Conservation (phyloP, 2,329 filamentous ascomycete species). For the Davidsoniella australis region DNA sequence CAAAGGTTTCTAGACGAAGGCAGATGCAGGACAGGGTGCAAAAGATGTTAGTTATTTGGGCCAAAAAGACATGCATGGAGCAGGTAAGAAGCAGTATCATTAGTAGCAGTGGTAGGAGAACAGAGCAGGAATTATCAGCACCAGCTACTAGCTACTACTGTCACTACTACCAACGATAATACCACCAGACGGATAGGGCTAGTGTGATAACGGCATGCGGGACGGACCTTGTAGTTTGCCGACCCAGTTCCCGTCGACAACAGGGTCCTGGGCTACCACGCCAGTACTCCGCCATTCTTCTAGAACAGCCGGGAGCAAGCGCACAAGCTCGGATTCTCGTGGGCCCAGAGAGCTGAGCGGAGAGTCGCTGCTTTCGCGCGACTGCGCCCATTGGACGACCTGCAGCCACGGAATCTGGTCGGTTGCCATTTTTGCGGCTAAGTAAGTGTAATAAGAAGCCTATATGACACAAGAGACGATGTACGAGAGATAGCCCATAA, state of each 20-base stretch:
- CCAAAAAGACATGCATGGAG: too few relatives aligned
- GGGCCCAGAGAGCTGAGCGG: not conserved
- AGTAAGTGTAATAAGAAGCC: not conserved
- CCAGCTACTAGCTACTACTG: too few relatives aligned
- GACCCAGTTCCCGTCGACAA: conserved; percentile 5
- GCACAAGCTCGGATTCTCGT: not conserved
- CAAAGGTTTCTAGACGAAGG: not conserved
- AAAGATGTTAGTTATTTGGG: not conserved
- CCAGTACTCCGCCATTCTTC: not conserved
- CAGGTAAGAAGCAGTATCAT: not conserved
- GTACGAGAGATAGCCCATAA: too few relatives aligned
- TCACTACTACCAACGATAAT: too few relatives aligned
- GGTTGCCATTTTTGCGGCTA: not conserved
- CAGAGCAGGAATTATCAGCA: not conserved
- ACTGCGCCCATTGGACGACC: conserved; percentile 5
- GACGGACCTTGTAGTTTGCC: not conserved
- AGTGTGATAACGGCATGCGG: too few relatives aligned
- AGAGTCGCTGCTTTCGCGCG: not conserved
- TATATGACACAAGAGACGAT: too few relatives aligned
- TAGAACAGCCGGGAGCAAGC: conserved; percentile 1
- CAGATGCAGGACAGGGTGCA: not conserved
- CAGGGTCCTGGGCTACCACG: not conserved
- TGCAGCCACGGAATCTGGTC: conserved; percentile 2
- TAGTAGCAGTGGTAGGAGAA: not conserved
- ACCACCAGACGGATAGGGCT: too few relatives aligned